Evolutionary conservation across 371 early-diverging fungal genomes (phyloP).

Genomic region (Apophysomyces ossiformis): DNA sequence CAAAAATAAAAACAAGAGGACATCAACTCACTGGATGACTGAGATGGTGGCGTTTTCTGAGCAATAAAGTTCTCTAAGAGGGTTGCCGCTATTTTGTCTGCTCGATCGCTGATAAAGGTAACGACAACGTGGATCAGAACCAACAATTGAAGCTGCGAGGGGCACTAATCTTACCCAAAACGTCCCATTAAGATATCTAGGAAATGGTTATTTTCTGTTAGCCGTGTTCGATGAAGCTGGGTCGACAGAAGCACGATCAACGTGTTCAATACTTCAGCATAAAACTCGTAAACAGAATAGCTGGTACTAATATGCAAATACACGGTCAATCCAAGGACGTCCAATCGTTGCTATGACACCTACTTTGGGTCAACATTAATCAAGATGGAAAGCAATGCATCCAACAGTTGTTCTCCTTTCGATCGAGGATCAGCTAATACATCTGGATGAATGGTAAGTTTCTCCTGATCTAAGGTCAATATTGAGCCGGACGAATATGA

Average conservation of each 20-base stretch:
- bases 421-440: slow-evolving; percentile 43
- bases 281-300: slow-evolving; percentile 70
- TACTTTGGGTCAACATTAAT: slow-evolving; percentile 71
- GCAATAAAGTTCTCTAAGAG: slow-evolving; percentile 67
- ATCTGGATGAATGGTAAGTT: slow-evolving; percentile 46
- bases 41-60: slow-evolving; percentile 61
- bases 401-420: slow-evolving; percentile 64
- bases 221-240: slow-evolving; percentile 58
- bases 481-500: slow-evolving; percentile 23
- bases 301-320: slow-evolving; percentile 42
- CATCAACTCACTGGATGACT: slow-evolving; percentile 50
- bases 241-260: slow-evolving; percentile 68
- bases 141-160: neutral
- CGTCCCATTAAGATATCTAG: slow-evolving; percentile 58
- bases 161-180: slow-evolving; percentile 47
- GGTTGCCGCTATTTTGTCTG: slow-evolving; percentile 60
- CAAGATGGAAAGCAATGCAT: slow-evolving; percentile 59
- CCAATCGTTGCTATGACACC: neutral
- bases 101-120: slow-evolving; percentile 44
- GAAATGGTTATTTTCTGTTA: slow-evolving; percentile 63
- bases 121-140: too few species aligned
- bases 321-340: neutral
- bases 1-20: too few species aligned
- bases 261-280: slow-evolving; percentile 68
- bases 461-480: slow-evolving; percentile 38